Evolutionary conservation across 2,329 filamentous ascomycete genomes (phyloP), one percentile per base, ranked within the genome.

Genomic region (Neopestalotiopsis sp.): DNA sequence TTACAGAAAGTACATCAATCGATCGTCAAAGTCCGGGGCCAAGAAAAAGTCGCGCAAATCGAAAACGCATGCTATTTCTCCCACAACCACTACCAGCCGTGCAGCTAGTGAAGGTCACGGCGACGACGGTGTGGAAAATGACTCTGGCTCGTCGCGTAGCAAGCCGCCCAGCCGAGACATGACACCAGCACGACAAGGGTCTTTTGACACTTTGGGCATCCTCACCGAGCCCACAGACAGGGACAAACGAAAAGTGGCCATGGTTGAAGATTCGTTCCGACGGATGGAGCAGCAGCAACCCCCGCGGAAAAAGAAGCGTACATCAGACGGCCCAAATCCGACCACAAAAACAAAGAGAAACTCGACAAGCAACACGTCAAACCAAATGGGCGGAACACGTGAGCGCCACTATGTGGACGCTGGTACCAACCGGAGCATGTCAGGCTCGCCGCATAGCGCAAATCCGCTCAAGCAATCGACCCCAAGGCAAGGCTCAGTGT

Each of bases 131-230:
- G 75, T 72, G 13, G 89, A 91, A 38, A 82, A 85, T 45, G 89
- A 91, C 69, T 85, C 88, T 12, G 83, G 82, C 30, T 86, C 85
- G 28, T 84, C 85, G 7, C 85, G 86, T 70, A 91, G 89, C 81
- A 92, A 92, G 75, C 88, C 90, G 10, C 85, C 88, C 0, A 92
- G 90, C 74, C 86, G 90, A 67, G 90, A 92, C 72, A 83, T 88
- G 72, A 92, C 90, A 2, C 90, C 90, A 2, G 81, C 81, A 17
- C 84, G 86, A 6, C 86, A 90, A 73, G 90, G 89, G 32, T 88
- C 88, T 0, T 86, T 89, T 68, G 85, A 91, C 65, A 87, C 88
- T 10, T 78, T 88, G 1, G 87, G 86, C 4, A 89, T 90, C 72
- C 79, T 90, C 68, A 91, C 88, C 0, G 89, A 90, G 71, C 88